Percentiles rank a stretch among this genome's conserved stretches.
Evolutionary conservation across 805 yeast genomes (phyloP).

Genomic region (Lipomyces kockii): DNA sequence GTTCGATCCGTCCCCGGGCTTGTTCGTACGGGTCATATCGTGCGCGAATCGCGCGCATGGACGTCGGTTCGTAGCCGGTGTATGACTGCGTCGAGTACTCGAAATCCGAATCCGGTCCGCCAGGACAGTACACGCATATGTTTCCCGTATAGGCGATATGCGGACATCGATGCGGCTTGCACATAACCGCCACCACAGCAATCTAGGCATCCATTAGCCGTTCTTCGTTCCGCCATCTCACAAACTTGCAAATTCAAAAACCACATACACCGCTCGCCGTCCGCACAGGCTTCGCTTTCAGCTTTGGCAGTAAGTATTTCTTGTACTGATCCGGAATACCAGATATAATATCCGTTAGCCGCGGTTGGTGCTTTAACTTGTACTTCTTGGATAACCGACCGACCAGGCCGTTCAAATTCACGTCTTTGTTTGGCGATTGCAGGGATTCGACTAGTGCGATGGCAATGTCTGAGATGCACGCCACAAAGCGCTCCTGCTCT

Average conservation of each 20-base stretch:
- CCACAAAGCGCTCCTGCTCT: constrained; percentile 89
- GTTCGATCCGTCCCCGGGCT: constrained; percentile 96
- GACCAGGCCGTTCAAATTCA: constrained; percentile 88
- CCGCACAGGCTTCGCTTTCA: constrained; percentile 98
- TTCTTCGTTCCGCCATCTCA: background rate
- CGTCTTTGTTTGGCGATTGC: constrained; percentile 61
- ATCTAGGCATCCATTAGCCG: constrained; percentile 48
- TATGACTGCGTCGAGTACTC: constrained; percentile 98
- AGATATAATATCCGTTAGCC: constrained; percentile 90
- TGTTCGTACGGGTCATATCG: constrained; percentile 98
- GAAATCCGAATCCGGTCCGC: constrained; percentile 98
- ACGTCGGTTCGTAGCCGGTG: constrained; percentile 98
- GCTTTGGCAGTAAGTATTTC: constrained; percentile 85
- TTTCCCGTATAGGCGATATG: constrained; percentile 99
- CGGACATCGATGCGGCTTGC: constrained; percentile 98
- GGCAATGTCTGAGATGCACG: constrained; percentile 53
- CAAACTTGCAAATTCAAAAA: no score
- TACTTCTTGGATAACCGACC: constrained; percentile 86
- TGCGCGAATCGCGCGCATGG: constrained; percentile 99
- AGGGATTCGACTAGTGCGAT: constrained; percentile 35
- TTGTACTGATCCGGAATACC: constrained; percentile 96
- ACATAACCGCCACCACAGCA: constrained; percentile 99
- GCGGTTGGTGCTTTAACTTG: constrained; percentile 87
- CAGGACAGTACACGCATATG: constrained; percentile 97
- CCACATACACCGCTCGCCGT: constrained; percentile 79